These are phyloP conservation scores for Schizochytrium sp. DNA, from an alignment of 108 stramenopile species.

Conservation along the genomic window DNA sequence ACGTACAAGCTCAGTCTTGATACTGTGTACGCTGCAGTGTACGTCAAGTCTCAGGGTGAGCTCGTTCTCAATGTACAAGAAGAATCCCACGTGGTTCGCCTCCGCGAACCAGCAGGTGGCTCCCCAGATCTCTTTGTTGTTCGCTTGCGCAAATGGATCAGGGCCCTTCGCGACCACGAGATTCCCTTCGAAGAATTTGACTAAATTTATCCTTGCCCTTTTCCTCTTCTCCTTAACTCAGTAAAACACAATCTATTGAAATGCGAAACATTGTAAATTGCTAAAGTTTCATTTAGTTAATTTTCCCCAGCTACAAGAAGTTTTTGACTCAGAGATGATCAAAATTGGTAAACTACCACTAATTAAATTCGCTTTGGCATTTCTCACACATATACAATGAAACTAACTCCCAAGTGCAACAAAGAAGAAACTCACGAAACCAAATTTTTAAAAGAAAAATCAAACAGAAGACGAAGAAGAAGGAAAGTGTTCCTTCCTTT, in stretches of 20 bases:
- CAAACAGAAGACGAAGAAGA: no score
- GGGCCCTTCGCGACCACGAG: slow-evolving; percentile 7
- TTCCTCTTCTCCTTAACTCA: not conserved
- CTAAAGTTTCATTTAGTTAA: no score
- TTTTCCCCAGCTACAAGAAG: no score
- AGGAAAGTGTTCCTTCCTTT: no score
- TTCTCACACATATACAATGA: no score
- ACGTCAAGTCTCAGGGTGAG: not conserved
- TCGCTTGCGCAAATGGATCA: not conserved
- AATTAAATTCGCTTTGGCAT: no score
- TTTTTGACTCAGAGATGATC: no score
- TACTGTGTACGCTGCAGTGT: slow-evolving; percentile 38
- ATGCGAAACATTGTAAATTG: no score
- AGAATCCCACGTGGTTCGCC: slow-evolving; percentile 39
- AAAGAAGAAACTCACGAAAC: no score
- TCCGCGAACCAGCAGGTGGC: not conserved
- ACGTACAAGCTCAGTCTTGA: slow-evolving; percentile 59
- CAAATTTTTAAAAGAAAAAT: no score
- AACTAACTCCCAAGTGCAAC: no score
- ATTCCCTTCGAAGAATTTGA: not conserved
- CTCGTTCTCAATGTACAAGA: slow-evolving; percentile 55
- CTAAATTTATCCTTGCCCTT: not conserved
- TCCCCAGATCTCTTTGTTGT: not conserved
- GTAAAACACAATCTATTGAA: not conserved
- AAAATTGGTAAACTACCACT: no score